Conservation (phyloP, 768 basidiomycete genomes). For the Panaeolus cyanescens region DNA sequence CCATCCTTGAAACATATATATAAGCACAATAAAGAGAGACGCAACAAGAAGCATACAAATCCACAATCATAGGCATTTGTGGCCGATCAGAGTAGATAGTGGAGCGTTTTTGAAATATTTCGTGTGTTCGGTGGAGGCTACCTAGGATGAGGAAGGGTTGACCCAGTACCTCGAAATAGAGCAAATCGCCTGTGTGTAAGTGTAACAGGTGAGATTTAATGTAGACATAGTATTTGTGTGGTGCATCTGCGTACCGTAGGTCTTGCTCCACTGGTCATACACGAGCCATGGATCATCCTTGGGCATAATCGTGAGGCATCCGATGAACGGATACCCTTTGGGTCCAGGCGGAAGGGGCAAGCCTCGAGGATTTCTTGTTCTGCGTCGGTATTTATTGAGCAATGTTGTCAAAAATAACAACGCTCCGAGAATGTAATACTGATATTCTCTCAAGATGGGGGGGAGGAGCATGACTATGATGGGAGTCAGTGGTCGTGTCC, state of each 20-base stretch:
- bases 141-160: constrained; percentile 29
- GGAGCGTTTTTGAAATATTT: constrained; percentile 44
- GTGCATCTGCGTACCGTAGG: constrained; percentile 13
- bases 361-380: not conserved
- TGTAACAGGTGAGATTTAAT: not conserved
- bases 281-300: constrained; percentile 17
- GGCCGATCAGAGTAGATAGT: constrained; percentile 49
- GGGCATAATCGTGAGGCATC: constrained; percentile 6
- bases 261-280: constrained; percentile 19
- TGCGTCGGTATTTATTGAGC: not conserved
- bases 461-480: no score
- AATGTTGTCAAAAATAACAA: not conserved
- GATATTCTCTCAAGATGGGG: not conserved
- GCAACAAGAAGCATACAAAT: constrained; percentile 13
- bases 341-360: not conserved
- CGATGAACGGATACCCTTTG: not conserved
- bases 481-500: no score
- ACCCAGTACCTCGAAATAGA: constrained; percentile 16
- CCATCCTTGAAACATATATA: constrained; percentile 20
- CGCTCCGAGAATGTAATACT: not conserved
- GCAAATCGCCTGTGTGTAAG: constrained; percentile 14
- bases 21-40: not conserved
- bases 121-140: constrained; percentile 17
- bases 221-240: no score
- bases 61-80: constrained; percentile 21